These are phyloP conservation scores for Petasospora fabianii DNA, from an alignment of 1,139 yeast genomes.

Conservation along the genomic window DNA sequence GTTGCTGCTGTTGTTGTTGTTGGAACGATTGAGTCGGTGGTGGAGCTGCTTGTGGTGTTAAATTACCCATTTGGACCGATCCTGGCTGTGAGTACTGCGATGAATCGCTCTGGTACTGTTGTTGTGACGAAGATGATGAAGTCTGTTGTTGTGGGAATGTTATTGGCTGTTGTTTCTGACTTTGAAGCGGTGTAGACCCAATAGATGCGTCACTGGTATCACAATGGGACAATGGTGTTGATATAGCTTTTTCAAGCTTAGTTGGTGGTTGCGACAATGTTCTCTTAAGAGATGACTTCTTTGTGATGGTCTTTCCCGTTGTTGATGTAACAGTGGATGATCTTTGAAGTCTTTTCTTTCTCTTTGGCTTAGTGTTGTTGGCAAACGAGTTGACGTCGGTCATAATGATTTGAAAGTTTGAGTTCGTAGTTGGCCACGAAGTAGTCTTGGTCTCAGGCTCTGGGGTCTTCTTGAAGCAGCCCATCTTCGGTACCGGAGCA, in stretches of 20 bases:
- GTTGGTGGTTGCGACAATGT: slow-evolving; percentile 24
- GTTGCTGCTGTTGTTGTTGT: no score
- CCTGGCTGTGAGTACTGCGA: no score
- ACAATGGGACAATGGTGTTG: neutral
- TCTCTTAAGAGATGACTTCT: slow-evolving; percentile 23
- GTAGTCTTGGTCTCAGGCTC: slow-evolving; percentile 6
- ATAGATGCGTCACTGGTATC: neutral
- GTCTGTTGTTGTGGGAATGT: no score
- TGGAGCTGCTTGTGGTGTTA: no score
- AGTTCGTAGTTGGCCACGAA: slow-evolving; percentile 1
- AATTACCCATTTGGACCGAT: no score
- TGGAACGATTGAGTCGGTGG: no score
- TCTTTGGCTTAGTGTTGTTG: slow-evolving; percentile 11
- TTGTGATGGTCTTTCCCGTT: slow-evolving; percentile 12
- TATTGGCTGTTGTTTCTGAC: no score
- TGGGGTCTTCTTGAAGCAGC: slow-evolving; percentile 15
- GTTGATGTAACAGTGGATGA: slow-evolving; percentile 18
- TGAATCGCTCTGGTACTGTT: no score
- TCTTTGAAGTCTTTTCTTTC: slow-evolving; percentile 22
- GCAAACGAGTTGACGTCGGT: slow-evolving; percentile 26
- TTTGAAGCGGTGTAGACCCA: neutral
- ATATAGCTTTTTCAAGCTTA: slow-evolving; percentile 9
- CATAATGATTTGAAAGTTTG: slow-evolving; percentile 27
- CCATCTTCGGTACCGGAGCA: slow-evolving; percentile 16
- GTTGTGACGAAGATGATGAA: no score